phyloP scores from a whole-genome alignment of 140 eudicot species.

The Oenanthe javanica region DNA sequence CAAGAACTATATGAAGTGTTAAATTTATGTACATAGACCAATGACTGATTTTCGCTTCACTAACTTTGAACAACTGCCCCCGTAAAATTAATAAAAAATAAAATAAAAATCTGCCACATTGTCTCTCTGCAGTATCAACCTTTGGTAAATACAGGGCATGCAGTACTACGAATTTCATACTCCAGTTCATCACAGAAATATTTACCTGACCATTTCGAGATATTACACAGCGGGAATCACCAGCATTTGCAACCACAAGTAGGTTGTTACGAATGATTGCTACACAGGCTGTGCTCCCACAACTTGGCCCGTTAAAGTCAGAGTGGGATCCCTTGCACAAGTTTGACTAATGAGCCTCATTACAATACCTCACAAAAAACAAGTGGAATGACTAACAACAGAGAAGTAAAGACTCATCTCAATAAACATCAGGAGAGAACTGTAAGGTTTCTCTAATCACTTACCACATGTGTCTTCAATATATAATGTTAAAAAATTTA shows the following conservation, averaged over 20 bases:
- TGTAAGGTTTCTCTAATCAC: background rate
- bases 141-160: background rate
- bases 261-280: constrained; percentile 67
- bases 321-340: constrained; percentile 66
- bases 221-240: constrained; percentile 95
- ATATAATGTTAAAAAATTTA: background rate
- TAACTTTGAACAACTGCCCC: background rate
- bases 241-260: constrained; percentile 91
- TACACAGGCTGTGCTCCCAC: constrained; percentile 95
- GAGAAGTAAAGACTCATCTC: background rate
- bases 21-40: background rate
- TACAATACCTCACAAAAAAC: constrained; percentile 11
- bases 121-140: background rate
- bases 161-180: background rate
- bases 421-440: background rate
- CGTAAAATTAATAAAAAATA: background rate
- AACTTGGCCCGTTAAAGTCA: constrained; percentile 60
- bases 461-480: background rate
- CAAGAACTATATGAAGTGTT: background rate
- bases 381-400: constrained; percentile 3
- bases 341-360: constrained; percentile 13
- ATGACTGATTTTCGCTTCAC: background rate
- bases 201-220: constrained; percentile 89
- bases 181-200: background rate
- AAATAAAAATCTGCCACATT: background rate